Base-by-base conservation (phyloP, 768 basidiomycete species). In the Termitomyces sp. region DNA sequence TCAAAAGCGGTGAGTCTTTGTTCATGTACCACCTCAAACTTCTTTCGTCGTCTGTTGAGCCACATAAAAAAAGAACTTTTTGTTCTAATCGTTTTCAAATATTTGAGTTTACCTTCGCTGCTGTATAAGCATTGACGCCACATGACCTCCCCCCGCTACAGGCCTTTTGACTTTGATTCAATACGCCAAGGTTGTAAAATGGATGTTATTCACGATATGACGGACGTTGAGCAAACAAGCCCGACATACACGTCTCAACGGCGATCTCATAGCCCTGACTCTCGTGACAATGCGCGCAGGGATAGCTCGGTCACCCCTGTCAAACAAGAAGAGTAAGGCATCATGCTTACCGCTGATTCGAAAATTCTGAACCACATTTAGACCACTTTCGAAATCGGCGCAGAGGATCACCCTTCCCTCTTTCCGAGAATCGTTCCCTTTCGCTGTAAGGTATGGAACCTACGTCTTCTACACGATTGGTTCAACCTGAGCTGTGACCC, bases 401-500 rank as follows among this genome's bases (percentile, higher is more conserved):
- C 48, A n/a, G 3, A 53, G 9, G 8, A 45, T 64, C 28, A 56
- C 56, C 17, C 30, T 64, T 16, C 63, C 63, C 21, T 60, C 63
- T n/a, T 64, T 64, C 30, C 61, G 57, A 4, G 61, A 62, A 53
- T 52, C 61, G 35, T 64, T 64, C 34, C 52, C 56, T 1, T 53
- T 58, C 5, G 58, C 57, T 21, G n/a, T 57, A 21, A 44, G 55
- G 62, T 63, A 56, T 28, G 14, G 37, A 28, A 21, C 28, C 34
- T 28, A 21, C n/a, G 5, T 42, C 35, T 4, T 34, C 6, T n/a
- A 25, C 3, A 6, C 6, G 10, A 23, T 30, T 27, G 12, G 5
- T 28, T 19, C 11, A 17, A 51, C 25, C 25, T 28, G 19, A 27
- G 5, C 16, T 19, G 9, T 32, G 23, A 43, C 1, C 11, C 25